Percentiles rank a stretch among this genome's conserved stretches.
These are phyloP conservation scores for Lunasporangiospora selenospora DNA, from an alignment of 192 early-diverging fungal species.

Conservation along the genomic window DNA sequence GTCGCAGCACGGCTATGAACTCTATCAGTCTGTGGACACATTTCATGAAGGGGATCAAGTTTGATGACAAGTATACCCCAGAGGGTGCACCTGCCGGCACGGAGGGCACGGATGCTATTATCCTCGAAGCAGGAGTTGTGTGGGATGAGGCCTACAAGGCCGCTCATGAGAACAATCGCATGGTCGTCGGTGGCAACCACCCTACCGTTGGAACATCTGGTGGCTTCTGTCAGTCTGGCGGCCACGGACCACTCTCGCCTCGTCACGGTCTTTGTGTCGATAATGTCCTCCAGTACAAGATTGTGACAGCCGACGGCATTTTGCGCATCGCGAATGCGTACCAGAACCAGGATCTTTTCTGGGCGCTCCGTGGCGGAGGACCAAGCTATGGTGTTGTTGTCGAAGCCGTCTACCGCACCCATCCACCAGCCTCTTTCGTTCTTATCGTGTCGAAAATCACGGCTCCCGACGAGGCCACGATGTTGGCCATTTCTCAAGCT, in stretches of 20 bases:
- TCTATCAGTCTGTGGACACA: slow-evolving; percentile 58
- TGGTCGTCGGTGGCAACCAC: slow-evolving; percentile 20
- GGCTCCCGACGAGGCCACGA: neutral
- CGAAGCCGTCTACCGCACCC: too few species aligned
- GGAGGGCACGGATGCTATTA: too few species aligned
- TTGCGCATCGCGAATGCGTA: slow-evolving; percentile 31
- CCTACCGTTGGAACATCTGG: slow-evolving; percentile 50
- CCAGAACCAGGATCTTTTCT: slow-evolving; percentile 56
- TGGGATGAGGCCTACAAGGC: slow-evolving; percentile 18
- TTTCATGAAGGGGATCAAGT: slow-evolving; percentile 40
- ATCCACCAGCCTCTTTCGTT: too few species aligned
- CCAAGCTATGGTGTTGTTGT: slow-evolving; percentile 18
- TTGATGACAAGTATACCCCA: slow-evolving; percentile 14
- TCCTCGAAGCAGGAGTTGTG: slow-evolving; percentile 49
- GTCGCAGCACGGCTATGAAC: slow-evolving; percentile 48
- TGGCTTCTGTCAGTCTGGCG: slow-evolving; percentile 41
- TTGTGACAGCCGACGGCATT: slow-evolving; percentile 52
- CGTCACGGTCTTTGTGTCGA: slow-evolving; percentile 53
- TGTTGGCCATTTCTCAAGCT: too few species aligned
- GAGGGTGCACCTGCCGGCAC: too few species aligned
- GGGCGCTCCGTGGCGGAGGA: slow-evolving; percentile 62
- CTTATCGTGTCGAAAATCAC: neutral
- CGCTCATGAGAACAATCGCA: slow-evolving; percentile 28
- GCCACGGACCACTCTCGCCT: slow-evolving; percentile 51
- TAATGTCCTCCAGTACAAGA: slow-evolving; percentile 43